Base-by-base conservation (phyloP, 2,329 filamentous ascomycete species). In the Xylariaceae sp. region DNA sequence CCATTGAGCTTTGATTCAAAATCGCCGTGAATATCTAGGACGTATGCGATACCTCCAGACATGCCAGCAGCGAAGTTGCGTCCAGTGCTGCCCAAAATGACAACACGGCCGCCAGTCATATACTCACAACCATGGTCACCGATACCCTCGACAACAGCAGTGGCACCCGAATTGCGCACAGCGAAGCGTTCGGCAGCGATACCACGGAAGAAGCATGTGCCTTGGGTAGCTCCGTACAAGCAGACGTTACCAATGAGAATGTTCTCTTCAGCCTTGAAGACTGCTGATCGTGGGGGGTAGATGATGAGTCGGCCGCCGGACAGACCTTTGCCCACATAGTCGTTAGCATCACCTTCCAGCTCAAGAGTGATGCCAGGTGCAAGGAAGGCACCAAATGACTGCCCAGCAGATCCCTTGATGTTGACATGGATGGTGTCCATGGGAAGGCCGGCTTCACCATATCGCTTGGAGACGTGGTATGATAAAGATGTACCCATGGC, bases 41-140 rank as follows among this genome's bases (percentile, higher is more conserved):
- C 84, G 66, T 96, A 97, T 16, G 92, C 92, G 65, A 97, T 97
- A 79, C 93, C 93, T 68, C 93, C 93, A 66, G 92, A 97, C 93
- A 97, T 97, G 79, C 93, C 93, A 56, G 93, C 93, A 63, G 92
- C 93, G 67, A 97, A 97, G 79, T 97, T 97, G 63, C 93, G 92
- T 42, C 93, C 93, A 67, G 91, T 96, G 65, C 83, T 84, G 53
- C 93, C 93, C 44, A 97, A 81, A 66, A 96, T 82, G 59, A 97
- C 77, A 46, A 97, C 80, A 67, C 92, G 90, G 68, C 93, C 93
- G 69, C 93, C 93, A 66, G 93, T 97, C 93, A 97, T 97, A 82
- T 97, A 97, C 79, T 97, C 93, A 69, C 92, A 97, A 57, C 90
- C 89, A 70, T 97, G 93, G 71, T 97, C 93, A 79, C 93, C 93